These are phyloP conservation scores for Veloporphyrellus conicus DNA, from an alignment of 1,284 basidiomycete genomes.

Conservation along the genomic window DNA sequence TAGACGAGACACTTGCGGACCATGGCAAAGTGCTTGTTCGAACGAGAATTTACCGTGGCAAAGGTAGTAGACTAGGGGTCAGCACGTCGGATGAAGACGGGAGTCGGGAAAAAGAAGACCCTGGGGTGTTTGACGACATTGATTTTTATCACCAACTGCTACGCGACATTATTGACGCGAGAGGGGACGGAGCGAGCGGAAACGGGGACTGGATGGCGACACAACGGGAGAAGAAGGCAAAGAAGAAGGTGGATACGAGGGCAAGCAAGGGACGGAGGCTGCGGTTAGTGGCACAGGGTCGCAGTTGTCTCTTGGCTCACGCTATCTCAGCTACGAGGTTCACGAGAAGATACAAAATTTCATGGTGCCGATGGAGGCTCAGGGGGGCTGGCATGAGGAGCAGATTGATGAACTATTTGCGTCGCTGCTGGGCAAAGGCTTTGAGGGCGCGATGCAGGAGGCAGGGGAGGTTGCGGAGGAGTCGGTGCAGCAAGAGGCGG, in stretches of 20 bases:
- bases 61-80: conserved; percentile 41
- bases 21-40: conserved; percentile 53
- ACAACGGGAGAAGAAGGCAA: conserved; percentile 67
- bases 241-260: conserved; percentile 84
- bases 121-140: conserved; percentile 78
- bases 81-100: conserved; percentile 23
- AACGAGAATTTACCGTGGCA: conserved; percentile 52
- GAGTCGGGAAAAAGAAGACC: conserved; percentile 38
- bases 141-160: conserved; percentile 89
- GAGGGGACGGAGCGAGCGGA: conserved; percentile 42
- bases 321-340: conserved; percentile 67
- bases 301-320: conserved; percentile 5
- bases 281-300: conserved; percentile 44
- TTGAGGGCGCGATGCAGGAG: conserved; percentile 36
- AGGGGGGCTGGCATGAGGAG: conserved; percentile 80
- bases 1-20: conserved; percentile 66
- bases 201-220: conserved; percentile 59
- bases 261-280: conserved; percentile 91
- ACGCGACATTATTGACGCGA: conserved; percentile 80
- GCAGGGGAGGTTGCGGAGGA: conserved; percentile 21
- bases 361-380: conserved; percentile 79
- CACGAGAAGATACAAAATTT: conserved; percentile 94
- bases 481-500: conserved; percentile 28
- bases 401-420: conserved; percentile 90
- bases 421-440: conserved; percentile 74